Percentiles rank a stretch among this genome's conserved stretches.
Evolutionary conservation across 257 asterid genomes (phyloP).

Genomic region (Forsythia suspensa): DNA sequence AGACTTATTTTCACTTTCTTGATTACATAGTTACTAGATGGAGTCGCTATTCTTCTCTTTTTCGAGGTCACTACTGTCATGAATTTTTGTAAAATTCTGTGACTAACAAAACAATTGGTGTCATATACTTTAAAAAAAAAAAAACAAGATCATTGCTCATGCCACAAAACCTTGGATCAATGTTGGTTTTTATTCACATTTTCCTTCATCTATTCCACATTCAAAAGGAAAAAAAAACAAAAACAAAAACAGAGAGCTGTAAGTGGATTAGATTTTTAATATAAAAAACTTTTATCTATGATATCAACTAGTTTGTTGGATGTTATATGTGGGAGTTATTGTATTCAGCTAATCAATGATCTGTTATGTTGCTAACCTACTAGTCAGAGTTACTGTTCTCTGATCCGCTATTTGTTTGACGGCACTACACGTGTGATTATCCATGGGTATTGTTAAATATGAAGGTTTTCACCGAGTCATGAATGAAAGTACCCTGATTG

Average conservation of each 20-base stretch:
- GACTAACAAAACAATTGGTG: not conserved
- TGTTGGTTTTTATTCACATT: not conserved
- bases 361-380: not conserved
- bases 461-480: slow-evolving; percentile 11
- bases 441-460: slow-evolving; percentile 1
- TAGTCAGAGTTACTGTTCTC: slow-evolving; percentile 5
- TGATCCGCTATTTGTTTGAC: not conserved
- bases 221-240: not conserved
- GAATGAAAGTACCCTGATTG: not conserved
- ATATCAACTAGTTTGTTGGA: not conserved
- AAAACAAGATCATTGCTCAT: not conserved
- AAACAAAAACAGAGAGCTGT: not conserved
- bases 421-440: slow-evolving; percentile 5
- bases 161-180: not conserved
- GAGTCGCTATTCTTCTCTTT: not conserved
- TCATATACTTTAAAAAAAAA: not conserved
- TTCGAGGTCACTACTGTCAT: not conserved
- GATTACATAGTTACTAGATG: not conserved
- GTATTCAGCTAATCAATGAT: not conserved
- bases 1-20: not conserved
- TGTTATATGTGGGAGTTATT: slow-evolving; percentile 1
- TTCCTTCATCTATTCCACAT: slow-evolving; percentile 3
- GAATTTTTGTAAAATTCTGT: not conserved
- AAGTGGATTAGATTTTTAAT: not conserved
- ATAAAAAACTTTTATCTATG: not conserved